Percentiles rank a stretch among this genome's conserved stretches.
Evolutionary conservation across 2,329 filamentous ascomycete species (phyloP).

Genomic region (Emergomyces orientalis): DNA sequence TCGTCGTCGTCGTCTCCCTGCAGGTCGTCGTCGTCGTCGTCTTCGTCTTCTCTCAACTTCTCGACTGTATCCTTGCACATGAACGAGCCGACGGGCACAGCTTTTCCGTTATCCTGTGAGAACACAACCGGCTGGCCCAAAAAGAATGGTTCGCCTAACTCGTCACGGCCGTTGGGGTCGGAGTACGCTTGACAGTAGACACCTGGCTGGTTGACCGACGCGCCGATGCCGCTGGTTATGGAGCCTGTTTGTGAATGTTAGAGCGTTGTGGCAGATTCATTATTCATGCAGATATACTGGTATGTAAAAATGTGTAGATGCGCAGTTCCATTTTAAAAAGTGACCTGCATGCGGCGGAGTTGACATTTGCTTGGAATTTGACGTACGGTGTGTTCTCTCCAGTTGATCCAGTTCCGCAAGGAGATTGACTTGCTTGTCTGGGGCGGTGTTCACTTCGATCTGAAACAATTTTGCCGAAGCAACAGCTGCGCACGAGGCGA

Average conservation of each 20-base stretch:
- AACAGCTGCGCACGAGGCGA: conserved; percentile 8
- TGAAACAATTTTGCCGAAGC: conserved; percentile 10
- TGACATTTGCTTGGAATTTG: neutral
- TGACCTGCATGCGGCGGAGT: too few relatives aligned
- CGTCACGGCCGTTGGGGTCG: conserved; percentile 12
- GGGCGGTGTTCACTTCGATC: conserved; percentile 8
- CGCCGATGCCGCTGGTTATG: conserved; percentile 9
- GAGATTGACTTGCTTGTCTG: conserved; percentile 8
- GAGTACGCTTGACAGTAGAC: conserved; percentile 14
- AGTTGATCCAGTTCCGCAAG: conserved; percentile 10
- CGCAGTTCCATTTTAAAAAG: too few relatives aligned
- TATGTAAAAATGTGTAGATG: neutral
- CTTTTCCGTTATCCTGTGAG: neutral
- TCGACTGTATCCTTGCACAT: conserved; percentile 7
- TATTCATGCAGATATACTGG: neutral
- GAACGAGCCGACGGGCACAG: conserved; percentile 11
- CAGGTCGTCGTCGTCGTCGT: conserved; percentile 1
- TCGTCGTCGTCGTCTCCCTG: conserved; percentile 5
- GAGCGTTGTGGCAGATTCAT: neutral
- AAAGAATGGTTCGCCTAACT: conserved; percentile 10
- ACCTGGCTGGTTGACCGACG: conserved; percentile 7
- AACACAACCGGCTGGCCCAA: conserved; percentile 8
- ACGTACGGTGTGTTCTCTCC: conserved; percentile 13
- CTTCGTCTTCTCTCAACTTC: neutral
- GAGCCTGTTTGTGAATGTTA: conserved; percentile 3